A percentile compares a stretch with the other conserved stretches of the same genome.
Conservation (phyloP, 1,284 basidiomycete species). For the Lignosus rhinocerotis region DNA sequence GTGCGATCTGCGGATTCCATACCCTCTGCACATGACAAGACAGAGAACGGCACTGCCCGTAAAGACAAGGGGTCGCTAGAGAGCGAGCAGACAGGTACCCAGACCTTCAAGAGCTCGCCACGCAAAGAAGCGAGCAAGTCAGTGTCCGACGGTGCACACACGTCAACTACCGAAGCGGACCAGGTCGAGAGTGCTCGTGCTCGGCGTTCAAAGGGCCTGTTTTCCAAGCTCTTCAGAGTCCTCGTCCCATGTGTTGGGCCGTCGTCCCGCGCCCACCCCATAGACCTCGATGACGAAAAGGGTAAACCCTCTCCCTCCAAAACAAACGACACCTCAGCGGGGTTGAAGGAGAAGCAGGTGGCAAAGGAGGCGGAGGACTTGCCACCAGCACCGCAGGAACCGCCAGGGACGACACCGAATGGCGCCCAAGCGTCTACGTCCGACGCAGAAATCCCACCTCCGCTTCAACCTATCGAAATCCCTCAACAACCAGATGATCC, state of each 20-base stretch:
- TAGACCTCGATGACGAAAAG: conserved; percentile 33
- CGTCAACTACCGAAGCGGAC: conserved; percentile 33
- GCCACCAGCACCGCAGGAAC: conserved; percentile 25
- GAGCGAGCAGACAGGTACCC: conserved; percentile 38
- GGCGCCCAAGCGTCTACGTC: conserved; percentile 16
- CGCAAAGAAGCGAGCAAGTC: conserved; percentile 38
- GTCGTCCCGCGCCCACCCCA: conserved; percentile 37
- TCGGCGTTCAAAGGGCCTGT: conserved; percentile 35
- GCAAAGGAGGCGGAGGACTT: conserved; percentile 31
- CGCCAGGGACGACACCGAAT: conserved; percentile 14
- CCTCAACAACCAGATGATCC: conserved; percentile 27
- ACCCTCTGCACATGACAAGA: conserved; percentile 14
- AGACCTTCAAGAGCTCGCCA: conserved; percentile 34
- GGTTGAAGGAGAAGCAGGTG: conserved; percentile 34
- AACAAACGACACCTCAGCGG: conserved; percentile 21
- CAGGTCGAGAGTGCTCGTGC: conserved; percentile 21
- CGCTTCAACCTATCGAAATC: conserved; percentile 31
- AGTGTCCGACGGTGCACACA: conserved; percentile 40
- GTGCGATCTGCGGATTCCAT: conserved; percentile 17
- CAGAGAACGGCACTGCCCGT: conserved; percentile 27
- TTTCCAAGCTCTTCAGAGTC: conserved; percentile 47
- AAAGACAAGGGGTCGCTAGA: conserved; percentile 48
- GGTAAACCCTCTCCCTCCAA: conserved; percentile 11
- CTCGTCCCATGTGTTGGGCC: conserved; percentile 52
- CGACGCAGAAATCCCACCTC: conserved; percentile 23